phyloP scores from a whole-genome alignment of 345 rosid species.

The Sonneratia caseolaris region DNA sequence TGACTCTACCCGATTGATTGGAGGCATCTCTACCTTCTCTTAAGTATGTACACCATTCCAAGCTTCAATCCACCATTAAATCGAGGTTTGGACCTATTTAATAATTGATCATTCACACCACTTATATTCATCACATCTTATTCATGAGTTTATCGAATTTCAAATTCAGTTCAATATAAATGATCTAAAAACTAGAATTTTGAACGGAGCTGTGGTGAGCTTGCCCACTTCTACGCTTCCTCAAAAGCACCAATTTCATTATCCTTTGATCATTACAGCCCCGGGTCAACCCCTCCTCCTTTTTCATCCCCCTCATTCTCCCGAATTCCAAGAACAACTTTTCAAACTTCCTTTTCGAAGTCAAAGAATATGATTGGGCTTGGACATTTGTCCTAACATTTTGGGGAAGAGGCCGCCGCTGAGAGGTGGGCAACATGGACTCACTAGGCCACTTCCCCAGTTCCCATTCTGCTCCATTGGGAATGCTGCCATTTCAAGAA shows the following conservation, averaged over 20 bases:
- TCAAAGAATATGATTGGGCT: background rate
- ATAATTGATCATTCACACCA: too few relatives aligned
- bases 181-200: too few relatives aligned
- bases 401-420: conserved; percentile 33
- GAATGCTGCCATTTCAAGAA: conserved; percentile 60
- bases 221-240: background rate
- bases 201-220: too few relatives aligned
- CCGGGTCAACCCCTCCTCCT: background rate
- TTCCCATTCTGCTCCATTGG: conserved; percentile 32
- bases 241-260: background rate
- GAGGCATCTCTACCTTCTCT: too few relatives aligned
- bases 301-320: background rate
- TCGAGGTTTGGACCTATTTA: too few relatives aligned
- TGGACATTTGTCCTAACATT: conserved; percentile 23
- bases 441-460: conserved; percentile 46
- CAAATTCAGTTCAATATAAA: too few relatives aligned
- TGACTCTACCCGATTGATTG: too few relatives aligned
- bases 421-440: conserved; percentile 55
- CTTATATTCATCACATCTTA: too few relatives aligned
- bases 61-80: too few relatives aligned
- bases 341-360: background rate
- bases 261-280: background rate
- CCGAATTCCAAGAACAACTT: background rate
- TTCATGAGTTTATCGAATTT: too few relatives aligned
- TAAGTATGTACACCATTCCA: too few relatives aligned